Percentiles rank a stretch among this genome's conserved stretches.
Conservation (phyloP, 1,284 basidiomycete genomes). For the Moesziomyces sp. region DNA sequence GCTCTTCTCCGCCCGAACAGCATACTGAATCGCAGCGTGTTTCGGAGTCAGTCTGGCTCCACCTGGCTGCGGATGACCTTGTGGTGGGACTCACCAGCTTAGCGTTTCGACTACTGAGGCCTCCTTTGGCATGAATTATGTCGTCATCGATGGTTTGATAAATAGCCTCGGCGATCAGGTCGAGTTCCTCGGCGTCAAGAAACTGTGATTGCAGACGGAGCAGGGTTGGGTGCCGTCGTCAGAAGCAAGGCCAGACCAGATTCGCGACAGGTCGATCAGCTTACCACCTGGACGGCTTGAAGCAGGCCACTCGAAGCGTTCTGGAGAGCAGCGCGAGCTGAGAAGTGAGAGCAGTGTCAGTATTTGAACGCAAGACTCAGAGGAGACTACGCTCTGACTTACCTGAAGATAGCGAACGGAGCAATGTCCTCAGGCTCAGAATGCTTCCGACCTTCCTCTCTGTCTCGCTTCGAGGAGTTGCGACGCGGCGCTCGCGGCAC, state of each 20-base stretch:
- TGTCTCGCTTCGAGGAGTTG: constrained; percentile 71
- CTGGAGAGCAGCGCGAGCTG: constrained; percentile 74
- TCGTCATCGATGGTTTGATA: constrained; percentile 79
- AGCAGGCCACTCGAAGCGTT: constrained; percentile 75
- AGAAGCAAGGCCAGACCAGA: too few species aligned
- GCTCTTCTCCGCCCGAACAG: constrained; percentile 82
- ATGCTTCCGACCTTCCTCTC: constrained; percentile 79
- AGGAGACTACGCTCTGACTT: not conserved
- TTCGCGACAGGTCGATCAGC: constrained; percentile 14
- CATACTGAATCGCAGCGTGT: constrained; percentile 71
- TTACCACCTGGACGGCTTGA: constrained; percentile 74
- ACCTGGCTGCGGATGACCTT: too few species aligned
- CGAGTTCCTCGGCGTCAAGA: constrained; percentile 77
- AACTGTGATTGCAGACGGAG: constrained; percentile 70
- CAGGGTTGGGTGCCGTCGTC: not conserved
- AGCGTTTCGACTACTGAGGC: constrained; percentile 19
- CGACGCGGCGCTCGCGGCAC: constrained; percentile 17
- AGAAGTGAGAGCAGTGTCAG: too few species aligned
- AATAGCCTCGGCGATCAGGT: constrained; percentile 75
- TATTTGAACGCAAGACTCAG: too few species aligned
- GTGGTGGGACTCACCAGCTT: constrained; percentile 21
- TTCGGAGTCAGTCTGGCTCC: too few species aligned
- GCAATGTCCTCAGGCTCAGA: constrained; percentile 76
- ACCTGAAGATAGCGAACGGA: constrained; percentile 66
- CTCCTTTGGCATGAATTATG: constrained; percentile 36